These are phyloP conservation scores for Pseudogymnoascus sp. DNA, from an alignment of 2,329 filamentous ascomycete species.

Conservation along the genomic window DNA sequence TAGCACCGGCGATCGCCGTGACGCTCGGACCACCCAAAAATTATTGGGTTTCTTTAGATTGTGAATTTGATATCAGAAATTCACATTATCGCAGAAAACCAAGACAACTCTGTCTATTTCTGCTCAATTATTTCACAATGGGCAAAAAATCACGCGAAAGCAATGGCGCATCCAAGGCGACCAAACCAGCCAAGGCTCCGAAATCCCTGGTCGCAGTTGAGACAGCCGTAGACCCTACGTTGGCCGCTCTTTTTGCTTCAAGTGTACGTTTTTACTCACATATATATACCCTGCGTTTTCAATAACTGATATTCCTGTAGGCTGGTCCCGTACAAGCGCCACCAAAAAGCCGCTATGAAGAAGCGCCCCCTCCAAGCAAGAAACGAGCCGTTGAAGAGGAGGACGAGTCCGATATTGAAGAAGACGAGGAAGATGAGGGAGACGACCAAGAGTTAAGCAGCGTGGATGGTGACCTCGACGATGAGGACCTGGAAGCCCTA, in stretches of 20 bases:
- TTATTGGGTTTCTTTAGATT: slow-evolving; percentile 9
- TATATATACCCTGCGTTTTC: not conserved
- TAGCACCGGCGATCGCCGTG: slow-evolving; percentile 10
- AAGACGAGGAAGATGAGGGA: slow-evolving; percentile 20
- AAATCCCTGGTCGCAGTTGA: slow-evolving; percentile 27
- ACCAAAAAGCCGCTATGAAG: slow-evolving; percentile 25
- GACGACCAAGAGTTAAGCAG: slow-evolving; percentile 31
- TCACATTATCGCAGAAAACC: slow-evolving; percentile 2
- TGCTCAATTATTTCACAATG: slow-evolving; percentile 19
- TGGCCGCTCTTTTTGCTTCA: slow-evolving; percentile 62
- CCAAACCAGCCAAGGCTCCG: slow-evolving; percentile 18
- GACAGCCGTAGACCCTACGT: slow-evolving; percentile 57
- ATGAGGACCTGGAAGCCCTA: slow-evolving; percentile 24
- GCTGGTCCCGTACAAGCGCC: slow-evolving; percentile 31
- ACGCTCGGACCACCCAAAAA: slow-evolving; percentile 8
- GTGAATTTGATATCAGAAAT: slow-evolving; percentile 11
- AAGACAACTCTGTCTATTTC: slow-evolving; percentile 1
- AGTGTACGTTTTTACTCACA: slow-evolving; percentile 50
- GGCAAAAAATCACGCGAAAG: slow-evolving; percentile 25
- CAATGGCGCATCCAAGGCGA: slow-evolving; percentile 17
- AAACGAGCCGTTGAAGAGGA: slow-evolving; percentile 22
- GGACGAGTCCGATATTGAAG: slow-evolving; percentile 21
- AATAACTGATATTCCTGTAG: slow-evolving; percentile 17
- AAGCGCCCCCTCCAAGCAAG: slow-evolving; percentile 27
- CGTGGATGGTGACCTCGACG: slow-evolving; percentile 29